Percentiles rank a stretch among this genome's conserved stretches.
Conservation (phyloP, 202 grass and related monocot genomes). For the Alloteropsis angusta region DNA sequence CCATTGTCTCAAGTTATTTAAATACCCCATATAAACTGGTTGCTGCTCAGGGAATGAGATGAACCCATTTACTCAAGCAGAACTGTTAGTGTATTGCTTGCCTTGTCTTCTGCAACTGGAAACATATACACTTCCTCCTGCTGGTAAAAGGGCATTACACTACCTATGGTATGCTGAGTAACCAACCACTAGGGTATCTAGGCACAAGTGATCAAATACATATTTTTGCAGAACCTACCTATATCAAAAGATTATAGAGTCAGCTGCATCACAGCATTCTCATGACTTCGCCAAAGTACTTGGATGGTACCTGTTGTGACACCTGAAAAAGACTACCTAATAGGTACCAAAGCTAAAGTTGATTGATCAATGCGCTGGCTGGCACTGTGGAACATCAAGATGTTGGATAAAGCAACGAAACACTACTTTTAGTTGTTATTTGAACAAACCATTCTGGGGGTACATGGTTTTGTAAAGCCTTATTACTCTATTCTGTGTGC, state of each 20-base stretch:
- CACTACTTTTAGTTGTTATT: not conserved
- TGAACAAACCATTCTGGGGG: not conserved
- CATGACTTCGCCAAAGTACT: constrained; percentile 8
- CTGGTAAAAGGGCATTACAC: not conserved
- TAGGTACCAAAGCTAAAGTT: constrained; percentile 16
- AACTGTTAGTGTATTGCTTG: not conserved
- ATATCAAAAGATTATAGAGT: constrained; percentile 6
- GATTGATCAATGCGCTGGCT: constrained; percentile 1
- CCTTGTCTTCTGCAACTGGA: constrained; percentile 4
- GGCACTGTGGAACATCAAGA: not conserved
- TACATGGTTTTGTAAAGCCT: not conserved
- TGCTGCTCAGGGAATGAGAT: not conserved
- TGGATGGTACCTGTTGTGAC: constrained; percentile 11
- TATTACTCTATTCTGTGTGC: not conserved
- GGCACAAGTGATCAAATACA: not conserved
- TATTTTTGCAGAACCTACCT: not conserved
- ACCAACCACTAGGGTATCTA: constrained; percentile 4
- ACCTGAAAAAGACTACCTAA: not conserved
- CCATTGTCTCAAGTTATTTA: not conserved
- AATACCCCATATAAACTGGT: not conserved
- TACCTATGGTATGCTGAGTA: constrained; percentile 17
- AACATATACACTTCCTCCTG: not conserved
- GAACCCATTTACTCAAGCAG: not conserved
- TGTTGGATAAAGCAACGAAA: constrained; percentile 23
- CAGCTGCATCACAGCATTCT: not conserved